Base-by-base conservation (phyloP, 768 basidiomycete species). In the Tylopilus vinaceipallidus region DNA sequence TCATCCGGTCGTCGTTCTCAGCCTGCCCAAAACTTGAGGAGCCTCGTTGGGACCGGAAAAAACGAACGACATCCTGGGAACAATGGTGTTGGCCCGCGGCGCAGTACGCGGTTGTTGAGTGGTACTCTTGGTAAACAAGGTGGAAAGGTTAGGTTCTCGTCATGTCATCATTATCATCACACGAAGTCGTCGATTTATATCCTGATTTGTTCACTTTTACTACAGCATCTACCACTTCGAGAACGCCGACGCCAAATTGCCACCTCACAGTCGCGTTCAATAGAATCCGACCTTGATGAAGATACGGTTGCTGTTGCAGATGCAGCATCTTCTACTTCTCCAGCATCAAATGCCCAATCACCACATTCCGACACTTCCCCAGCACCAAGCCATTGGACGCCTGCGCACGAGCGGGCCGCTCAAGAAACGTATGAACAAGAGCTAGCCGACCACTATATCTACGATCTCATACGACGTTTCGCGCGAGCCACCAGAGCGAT, bases 391-490 rank as follows among this genome's bases (percentile, higher is more conserved):
- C 75, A 71, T 49, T 84, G 82, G 82, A 83, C 83, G 7, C 69
- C 77, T 50, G 77, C 74, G n/a, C 80, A 84, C 38, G 86, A 88
- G 59, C 83, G 80, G 64, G 81, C 79, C 17, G 82, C 84, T 29
- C 83, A 86, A 59, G 86, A 89, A 50, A 75, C 80, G 35, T 84
- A 85, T 57, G 85, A 86, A 55, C 73, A 72, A 34, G 84, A 84
- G 47, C 73, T 86, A 49, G 92, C 92, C 22, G 92, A 95, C 47
- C 77, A 88, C 59, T 86, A 88, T 69, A 75, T 97, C 46, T 87
- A 93, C 60, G 80, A 86, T 60, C 75, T 95, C 38, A 80, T 89
- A 69, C 81, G 90, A 53, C 77, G 77, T 47, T 95, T 93, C 67
- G 95, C 88, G 10, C 79, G 76, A 45, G 94, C 93, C 13, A 80